A percentile compares a stretch with the other conserved stretches of the same genome.
phyloP scores from a whole-genome alignment of 1,284 basidiomycete genomes.

The Gymnopus androsaceus region DNA sequence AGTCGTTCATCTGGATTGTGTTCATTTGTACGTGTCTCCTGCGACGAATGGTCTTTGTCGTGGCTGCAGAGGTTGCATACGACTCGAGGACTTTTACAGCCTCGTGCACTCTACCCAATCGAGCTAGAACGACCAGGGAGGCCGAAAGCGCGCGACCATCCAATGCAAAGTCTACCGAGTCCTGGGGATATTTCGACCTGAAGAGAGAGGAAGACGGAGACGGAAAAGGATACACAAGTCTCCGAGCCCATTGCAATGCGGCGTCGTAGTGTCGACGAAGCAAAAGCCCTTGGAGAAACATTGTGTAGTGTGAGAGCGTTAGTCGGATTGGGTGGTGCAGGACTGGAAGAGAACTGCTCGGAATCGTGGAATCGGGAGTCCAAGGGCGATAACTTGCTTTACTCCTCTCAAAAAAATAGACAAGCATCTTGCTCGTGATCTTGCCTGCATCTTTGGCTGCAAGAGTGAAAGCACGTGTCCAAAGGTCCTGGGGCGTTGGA shows the following conservation, averaged over 20 bases:
- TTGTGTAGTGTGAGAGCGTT: constrained; percentile 45
- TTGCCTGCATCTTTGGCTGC: constrained; percentile 32
- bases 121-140: constrained; percentile 53
- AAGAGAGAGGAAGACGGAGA: background rate
- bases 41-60: background rate
- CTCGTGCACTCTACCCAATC: constrained; percentile 41
- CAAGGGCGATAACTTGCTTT: constrained; percentile 5
- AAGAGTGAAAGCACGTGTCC: constrained; percentile 35
- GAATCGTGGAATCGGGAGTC: background rate
- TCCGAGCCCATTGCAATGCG: constrained; percentile 31
- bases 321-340: constrained; percentile 26
- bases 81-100: constrained; percentile 54
- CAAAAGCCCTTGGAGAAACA: constrained; percentile 56
- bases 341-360: background rate
- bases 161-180: constrained; percentile 39
- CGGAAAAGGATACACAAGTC: constrained; percentile 1
- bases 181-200: constrained; percentile 50
- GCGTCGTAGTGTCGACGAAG: constrained; percentile 36
- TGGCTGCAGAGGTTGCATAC: constrained; percentile 23
- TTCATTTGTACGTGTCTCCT: constrained; percentile 6
- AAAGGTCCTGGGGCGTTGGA: constrained; percentile 20
- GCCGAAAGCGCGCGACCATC: constrained; percentile 51
- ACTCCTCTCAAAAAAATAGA: constrained; percentile 7
- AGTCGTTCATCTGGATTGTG: constrained; percentile 9
- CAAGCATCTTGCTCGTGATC: constrained; percentile 6